Percentiles rank a stretch among this genome's conserved stretches.
These are phyloP conservation scores for Aristolochia californica DNA, from an alignment of 164 flowering plant genomes.

Conservation along the genomic window DNA sequence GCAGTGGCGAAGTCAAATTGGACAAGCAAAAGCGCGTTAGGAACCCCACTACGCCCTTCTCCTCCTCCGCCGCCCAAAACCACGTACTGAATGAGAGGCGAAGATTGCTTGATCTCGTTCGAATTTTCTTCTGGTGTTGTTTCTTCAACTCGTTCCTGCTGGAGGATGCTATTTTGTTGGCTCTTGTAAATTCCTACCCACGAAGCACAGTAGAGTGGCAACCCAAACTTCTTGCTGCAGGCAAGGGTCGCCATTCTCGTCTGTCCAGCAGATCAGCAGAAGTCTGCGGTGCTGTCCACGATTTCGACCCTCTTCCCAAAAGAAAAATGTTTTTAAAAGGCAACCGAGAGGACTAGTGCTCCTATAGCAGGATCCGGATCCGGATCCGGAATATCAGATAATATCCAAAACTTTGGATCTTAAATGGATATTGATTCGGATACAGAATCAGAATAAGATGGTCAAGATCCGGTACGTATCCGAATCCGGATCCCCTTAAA, in stretches of 20 bases:
- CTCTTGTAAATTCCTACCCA: slow-evolving; percentile 21
- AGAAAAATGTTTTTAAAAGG: too few species aligned
- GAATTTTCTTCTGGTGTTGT: slow-evolving; percentile 2
- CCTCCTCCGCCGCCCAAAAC: slow-evolving; percentile 91
- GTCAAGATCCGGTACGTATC: too few species aligned
- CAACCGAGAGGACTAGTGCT: too few species aligned
- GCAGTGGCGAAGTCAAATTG: slow-evolving; percentile 44
- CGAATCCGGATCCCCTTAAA: too few species aligned
- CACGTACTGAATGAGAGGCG: slow-evolving; percentile 1
- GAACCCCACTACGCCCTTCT: slow-evolving; percentile 74
- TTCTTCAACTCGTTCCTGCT: slow-evolving; percentile 1
- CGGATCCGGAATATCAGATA: too few species aligned
- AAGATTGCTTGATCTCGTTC: slow-evolving; percentile 7
- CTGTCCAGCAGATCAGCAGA: slow-evolving; percentile 25
- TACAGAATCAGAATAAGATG: too few species aligned
- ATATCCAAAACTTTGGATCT: too few species aligned
- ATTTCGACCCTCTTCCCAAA: too few species aligned
- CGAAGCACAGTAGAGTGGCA: slow-evolving; percentile 28
- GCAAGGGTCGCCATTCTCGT: slow-evolving; percentile 63
- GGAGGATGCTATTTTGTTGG: slow-evolving; percentile 3
- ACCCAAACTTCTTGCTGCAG: slow-evolving; percentile 29
- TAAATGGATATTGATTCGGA: too few species aligned
- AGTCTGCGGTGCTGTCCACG: too few species aligned
- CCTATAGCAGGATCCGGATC: too few species aligned
- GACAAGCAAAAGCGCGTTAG: slow-evolving; percentile 55